phyloP scores from a whole-genome alignment of 2,329 filamentous ascomycete species.

The Curvularia spicifera region DNA sequence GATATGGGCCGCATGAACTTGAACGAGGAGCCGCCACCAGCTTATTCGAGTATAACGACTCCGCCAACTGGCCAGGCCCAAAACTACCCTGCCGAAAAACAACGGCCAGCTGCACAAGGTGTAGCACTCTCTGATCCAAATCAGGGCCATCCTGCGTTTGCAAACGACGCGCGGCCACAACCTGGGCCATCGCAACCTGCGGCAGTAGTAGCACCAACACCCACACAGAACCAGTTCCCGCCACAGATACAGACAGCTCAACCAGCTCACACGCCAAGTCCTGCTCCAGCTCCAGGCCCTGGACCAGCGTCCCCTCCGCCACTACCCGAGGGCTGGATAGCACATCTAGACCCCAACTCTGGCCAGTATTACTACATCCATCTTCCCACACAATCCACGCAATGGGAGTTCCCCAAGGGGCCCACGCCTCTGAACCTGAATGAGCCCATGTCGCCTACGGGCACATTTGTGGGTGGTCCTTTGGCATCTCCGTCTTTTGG shows the following conservation, averaged over 20 bases:
- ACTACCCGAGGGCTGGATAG: constrained; percentile 96
- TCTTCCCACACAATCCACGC: constrained; percentile 89
- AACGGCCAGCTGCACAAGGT: constrained; percentile 50
- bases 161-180: constrained; percentile 74
- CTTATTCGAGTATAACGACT: constrained; percentile 78
- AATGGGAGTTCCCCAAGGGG: constrained; percentile 98
- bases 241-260: constrained; percentile 32
- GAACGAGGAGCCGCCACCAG: constrained; percentile 86
- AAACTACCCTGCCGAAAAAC: constrained; percentile 80
- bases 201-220: constrained; percentile 40
- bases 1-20: constrained; percentile 85
- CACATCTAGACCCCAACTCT: constrained; percentile 91
- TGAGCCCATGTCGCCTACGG: constrained; percentile 81
- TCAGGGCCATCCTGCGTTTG: constrained; percentile 83
- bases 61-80: constrained; percentile 53
- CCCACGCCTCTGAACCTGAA: constrained; percentile 88
- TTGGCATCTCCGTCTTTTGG: constrained; percentile 58
- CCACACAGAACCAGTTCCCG: constrained; percentile 36
- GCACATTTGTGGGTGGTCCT: constrained; percentile 52
- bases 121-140: constrained; percentile 49
- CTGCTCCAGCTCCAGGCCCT: constrained; percentile 61
- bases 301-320: constrained; percentile 86
- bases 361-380: constrained; percentile 99
- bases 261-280: constrained; percentile 49
- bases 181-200: constrained; percentile 50